These are phyloP conservation scores for Aspergillus amoenus DNA, from an alignment of 2,329 filamentous ascomycete species.

Conservation along the genomic window DNA sequence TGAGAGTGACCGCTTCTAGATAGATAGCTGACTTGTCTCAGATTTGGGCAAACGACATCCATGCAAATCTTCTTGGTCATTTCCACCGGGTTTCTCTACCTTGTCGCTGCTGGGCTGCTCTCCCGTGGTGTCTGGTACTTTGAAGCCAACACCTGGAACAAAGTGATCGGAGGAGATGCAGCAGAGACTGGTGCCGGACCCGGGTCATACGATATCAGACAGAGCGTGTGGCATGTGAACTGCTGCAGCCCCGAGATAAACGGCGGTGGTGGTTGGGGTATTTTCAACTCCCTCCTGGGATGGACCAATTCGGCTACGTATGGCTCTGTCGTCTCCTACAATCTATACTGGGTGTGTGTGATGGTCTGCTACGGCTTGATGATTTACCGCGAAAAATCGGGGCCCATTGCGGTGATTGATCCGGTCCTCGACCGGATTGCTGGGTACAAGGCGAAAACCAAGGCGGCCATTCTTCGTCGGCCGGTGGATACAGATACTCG, in stretches of 20 bases:
- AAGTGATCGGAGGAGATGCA: constrained; percentile 55
- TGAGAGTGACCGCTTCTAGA: too few relatives aligned
- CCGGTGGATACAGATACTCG: too few relatives aligned
- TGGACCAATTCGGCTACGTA: constrained; percentile 90
- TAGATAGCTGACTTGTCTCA: constrained; percentile 4
- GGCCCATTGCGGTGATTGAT: not conserved
- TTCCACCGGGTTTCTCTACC: constrained; percentile 78
- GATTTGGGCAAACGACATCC: constrained; percentile 60
- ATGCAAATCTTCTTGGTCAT: constrained; percentile 74
- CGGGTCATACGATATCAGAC: constrained; percentile 75
- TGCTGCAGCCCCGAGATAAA: constrained; percentile 75
- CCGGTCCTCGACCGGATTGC: too few relatives aligned
- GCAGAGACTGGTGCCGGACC: constrained; percentile 65
- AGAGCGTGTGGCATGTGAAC: constrained; percentile 81
- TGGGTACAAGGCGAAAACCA: too few relatives aligned
- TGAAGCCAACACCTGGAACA: constrained; percentile 67
- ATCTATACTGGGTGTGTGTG: constrained; percentile 78
- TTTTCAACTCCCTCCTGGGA: constrained; percentile 82
- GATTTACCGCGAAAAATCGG: constrained; percentile 60
- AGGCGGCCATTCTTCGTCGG: too few relatives aligned
- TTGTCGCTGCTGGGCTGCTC: constrained; percentile 79
- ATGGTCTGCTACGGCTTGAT: constrained; percentile 65
- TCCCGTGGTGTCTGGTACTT: constrained; percentile 73
- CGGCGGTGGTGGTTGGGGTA: constrained; percentile 77
- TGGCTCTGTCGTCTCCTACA: constrained; percentile 83